Evolutionary conservation across 2,329 filamentous ascomycete species (phyloP).

Genomic region (Colletotrichum truncatum): DNA sequence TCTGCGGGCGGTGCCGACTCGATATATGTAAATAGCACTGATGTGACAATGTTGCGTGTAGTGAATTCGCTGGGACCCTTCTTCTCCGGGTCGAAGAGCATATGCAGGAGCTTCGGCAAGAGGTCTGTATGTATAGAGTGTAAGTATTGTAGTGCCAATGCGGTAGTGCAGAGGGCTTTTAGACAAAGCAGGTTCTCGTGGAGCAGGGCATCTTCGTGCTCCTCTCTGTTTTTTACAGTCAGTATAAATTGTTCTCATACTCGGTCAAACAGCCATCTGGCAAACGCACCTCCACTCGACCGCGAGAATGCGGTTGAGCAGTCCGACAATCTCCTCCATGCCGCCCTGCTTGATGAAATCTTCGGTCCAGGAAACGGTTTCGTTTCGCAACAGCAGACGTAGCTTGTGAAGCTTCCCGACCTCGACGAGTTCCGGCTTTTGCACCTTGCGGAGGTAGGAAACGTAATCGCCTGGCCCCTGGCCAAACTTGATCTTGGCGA

Average conservation of each 20-base stretch:
- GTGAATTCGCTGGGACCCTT: conserved; percentile 98
- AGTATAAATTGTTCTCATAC: not conserved
- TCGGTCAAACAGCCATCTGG: too few relatives aligned
- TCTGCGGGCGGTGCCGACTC: conserved; percentile 71
- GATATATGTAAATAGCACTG: conserved; percentile 88
- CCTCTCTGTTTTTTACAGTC: conserved; percentile 69
- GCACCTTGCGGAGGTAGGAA: conserved; percentile 81
- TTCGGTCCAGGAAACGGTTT: conserved; percentile 96
- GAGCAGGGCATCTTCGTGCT: conserved; percentile 92
- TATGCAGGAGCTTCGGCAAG: conserved; percentile 85
- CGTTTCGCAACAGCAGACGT: conserved; percentile 86
- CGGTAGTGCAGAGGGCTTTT: conserved; percentile 94
- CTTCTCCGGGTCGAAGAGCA: conserved; percentile 98
- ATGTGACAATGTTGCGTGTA: conserved; percentile 89
- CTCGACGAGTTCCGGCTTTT: conserved; percentile 84
- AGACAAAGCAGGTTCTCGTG: conserved; percentile 93
- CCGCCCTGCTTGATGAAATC: conserved; percentile 89
- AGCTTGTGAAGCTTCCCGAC: conserved; percentile 97
- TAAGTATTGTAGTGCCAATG: conserved; percentile 83
- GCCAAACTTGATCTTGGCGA: conserved; percentile 77
- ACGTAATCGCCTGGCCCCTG: conserved; percentile 87
- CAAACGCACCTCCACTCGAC: conserved; percentile 91
- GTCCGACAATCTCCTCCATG: conserved; percentile 88
- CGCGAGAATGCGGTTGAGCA: conserved; percentile 91
- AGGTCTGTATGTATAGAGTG: conserved; percentile 81